Percentiles rank a stretch among this genome's conserved stretches.
phyloP scores from a whole-genome alignment of 2,329 filamentous ascomycete species.

The Calonectria hawksworthii region DNA sequence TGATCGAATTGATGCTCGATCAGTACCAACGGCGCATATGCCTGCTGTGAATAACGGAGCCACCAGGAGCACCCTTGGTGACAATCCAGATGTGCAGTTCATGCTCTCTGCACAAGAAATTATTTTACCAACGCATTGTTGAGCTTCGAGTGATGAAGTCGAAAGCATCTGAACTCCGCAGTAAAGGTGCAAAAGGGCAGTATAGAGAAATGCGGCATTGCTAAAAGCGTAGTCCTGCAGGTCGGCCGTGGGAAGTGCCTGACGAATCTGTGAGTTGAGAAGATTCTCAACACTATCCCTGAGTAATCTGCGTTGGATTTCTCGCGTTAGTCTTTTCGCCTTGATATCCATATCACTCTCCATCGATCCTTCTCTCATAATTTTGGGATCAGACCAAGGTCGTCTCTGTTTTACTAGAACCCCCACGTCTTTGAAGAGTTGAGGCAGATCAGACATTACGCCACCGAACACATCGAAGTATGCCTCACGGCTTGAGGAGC shows the following conservation, averaged over 20 bases:
- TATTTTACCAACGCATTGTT: constrained; percentile 27
- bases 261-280: neutral
- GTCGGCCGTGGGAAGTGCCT: constrained; percentile 18
- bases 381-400: no score
- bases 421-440: constrained; percentile 30
- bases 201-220: constrained; percentile 34
- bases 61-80: constrained; percentile 26
- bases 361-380: neutral
- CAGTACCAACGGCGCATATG: constrained; percentile 19
- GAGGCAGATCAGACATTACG: constrained; percentile 33
- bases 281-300: constrained; percentile 21
- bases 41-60: constrained; percentile 32
- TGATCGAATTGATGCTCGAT: constrained; percentile 5
- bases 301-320: constrained; percentile 16
- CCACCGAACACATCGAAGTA: constrained; percentile 34
- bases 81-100: constrained; percentile 21
- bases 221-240: constrained; percentile 32
- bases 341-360: neutral
- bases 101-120: constrained; percentile 26
- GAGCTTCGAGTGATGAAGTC: neutral
- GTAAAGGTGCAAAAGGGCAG: constrained; percentile 30
- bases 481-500: neutral
- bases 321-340: neutral
- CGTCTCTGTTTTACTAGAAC: constrained; percentile 7
- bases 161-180: constrained; percentile 7